phyloP scores from a whole-genome alignment of 805 yeast species.

The Wickerhamomyces strasburgensis region DNA sequence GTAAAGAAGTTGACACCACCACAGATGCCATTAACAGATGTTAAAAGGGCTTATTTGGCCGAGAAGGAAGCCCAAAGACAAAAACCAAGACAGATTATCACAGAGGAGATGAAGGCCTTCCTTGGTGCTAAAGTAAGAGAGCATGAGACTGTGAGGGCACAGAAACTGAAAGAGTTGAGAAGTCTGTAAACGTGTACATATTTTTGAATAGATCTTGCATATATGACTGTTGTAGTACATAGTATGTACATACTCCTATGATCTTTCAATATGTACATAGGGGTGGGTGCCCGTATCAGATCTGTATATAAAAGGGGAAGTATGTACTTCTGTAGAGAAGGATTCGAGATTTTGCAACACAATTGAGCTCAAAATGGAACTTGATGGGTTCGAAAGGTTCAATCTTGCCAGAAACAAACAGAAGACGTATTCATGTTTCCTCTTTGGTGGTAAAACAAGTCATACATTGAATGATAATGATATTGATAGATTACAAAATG shows the following conservation, averaged over 20 bases:
- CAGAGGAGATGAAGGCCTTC: slow-evolving; percentile 50
- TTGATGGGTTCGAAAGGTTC: neutral
- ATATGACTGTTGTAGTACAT: too few relatives aligned
- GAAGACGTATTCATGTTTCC: slow-evolving; percentile 5
- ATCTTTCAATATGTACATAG: too few relatives aligned
- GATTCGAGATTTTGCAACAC: too few relatives aligned
- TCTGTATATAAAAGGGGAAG: too few relatives aligned
- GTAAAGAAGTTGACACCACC: slow-evolving; percentile 61
- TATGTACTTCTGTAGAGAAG: too few relatives aligned
- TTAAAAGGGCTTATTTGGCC: slow-evolving; percentile 54
- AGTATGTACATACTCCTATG: too few relatives aligned
- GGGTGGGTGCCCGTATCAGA: too few relatives aligned
- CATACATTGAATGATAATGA: neutral
- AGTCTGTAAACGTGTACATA: slow-evolving; percentile 2
- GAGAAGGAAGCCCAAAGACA: slow-evolving; percentile 46
- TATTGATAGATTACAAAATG: neutral
- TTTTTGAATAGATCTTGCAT: neutral
- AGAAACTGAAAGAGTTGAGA: slow-evolving; percentile 14
- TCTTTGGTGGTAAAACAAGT: slow-evolving; percentile 3
- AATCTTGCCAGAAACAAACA: slow-evolving; percentile 3
- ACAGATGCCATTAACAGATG: slow-evolving; percentile 67
- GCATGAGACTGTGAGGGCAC: slow-evolving; percentile 16
- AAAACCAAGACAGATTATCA: slow-evolving; percentile 32
- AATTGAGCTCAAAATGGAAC: too few relatives aligned
- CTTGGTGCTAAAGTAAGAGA: slow-evolving; percentile 42